Conservation (phyloP, 805 yeast species). For the Cyberlindnera suaveolens region DNA sequence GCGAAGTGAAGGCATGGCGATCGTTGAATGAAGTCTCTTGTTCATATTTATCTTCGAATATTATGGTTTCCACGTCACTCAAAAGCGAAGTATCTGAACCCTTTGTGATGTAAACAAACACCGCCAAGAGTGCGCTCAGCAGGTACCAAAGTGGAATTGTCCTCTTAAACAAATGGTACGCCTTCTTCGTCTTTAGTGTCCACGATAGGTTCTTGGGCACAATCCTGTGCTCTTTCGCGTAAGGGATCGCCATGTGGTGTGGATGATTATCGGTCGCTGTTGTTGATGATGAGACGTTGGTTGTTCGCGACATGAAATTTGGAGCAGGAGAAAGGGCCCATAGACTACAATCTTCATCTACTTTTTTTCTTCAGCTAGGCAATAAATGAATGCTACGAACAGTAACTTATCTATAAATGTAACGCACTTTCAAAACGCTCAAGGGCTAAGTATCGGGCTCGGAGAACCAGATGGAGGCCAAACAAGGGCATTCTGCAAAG, state of each 20-base stretch:
- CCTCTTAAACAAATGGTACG: conserved; percentile 5
- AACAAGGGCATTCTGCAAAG: conserved; percentile 17
- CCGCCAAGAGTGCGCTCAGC: conserved; percentile 13
- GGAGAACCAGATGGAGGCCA: conserved; percentile 1
- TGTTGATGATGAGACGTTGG: too few species aligned
- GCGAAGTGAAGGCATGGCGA: conserved; percentile 12
- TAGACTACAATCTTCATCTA: too few species aligned
- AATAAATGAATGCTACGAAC: not conserved
- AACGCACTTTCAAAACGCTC: conserved; percentile 14
- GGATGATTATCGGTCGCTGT: not conserved
- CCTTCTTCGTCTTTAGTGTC: conserved; percentile 3
- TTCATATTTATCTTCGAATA: conserved; percentile 16
- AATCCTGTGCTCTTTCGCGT: conserved; percentile 2
- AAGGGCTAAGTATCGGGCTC: conserved; percentile 1
- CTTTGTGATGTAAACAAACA: conserved; percentile 15
- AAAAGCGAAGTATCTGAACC: not conserved
- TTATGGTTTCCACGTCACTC: conserved; percentile 11
- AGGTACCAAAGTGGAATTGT: conserved; percentile 18
- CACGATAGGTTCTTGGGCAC: conserved; percentile 6
- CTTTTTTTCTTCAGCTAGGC: too few species aligned
- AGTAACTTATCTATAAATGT: conserved; percentile 2
- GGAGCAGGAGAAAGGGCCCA: too few species aligned
- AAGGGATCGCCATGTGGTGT: not conserved
- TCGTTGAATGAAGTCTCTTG: conserved; percentile 13
- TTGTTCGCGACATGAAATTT: too few species aligned